Evolutionary conservation across 306 rosid species (phyloP), one percentile per base, ranked within the genome.

Genomic region (Delonix regia): DNA sequence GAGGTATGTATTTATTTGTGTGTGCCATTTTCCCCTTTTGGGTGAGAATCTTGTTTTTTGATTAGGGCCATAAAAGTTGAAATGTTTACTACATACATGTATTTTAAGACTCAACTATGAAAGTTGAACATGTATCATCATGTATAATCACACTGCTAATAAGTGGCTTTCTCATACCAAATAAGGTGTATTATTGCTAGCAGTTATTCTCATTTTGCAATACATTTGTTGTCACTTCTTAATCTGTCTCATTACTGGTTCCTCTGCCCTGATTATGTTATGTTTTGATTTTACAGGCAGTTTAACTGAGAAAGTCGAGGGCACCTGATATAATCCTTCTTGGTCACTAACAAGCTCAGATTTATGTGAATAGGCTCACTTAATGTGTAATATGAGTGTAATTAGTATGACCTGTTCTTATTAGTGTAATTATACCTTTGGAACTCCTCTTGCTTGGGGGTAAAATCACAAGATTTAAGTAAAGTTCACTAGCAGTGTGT

Each of bases 261-360:
- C 52, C 59, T 62, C 69, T 30, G 3, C 68, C 81, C 44, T 86
- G 73, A 77, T 68, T 15, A 67, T 44, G 62, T 56, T 84, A 22
- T 39, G 84, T 65, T 64, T 63, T 85, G 63, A 34, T 79, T 83
- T 83, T 84, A 56, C 90, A 92, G 97, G 92, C 88, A 47, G 90
- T 90, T 93, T 64, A 85, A 89, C 82, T 86, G 80, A 76, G 86
- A 67, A 83, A 55, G 86, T 27, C 24, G 85, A 71, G 76, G 69
- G 5, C 71, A 42, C 60, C 62, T 34, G 19, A 77, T 65, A 66
- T 70, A 56, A 74, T 66, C 41, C 57, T 51, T 47, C 39, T 66
- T 66, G 80, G 60, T 49, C 80, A 85, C 67, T 51, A 53, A 25
- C 49, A 38, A 64, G 69, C 69, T 34, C 70, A 1, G 18, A 2